Percentiles rank a stretch among this genome's conserved stretches.
These are phyloP conservation scores for Babesia bovis DNA, from an alignment of 169 alveolate genomes.

Conservation along the genomic window DNA sequence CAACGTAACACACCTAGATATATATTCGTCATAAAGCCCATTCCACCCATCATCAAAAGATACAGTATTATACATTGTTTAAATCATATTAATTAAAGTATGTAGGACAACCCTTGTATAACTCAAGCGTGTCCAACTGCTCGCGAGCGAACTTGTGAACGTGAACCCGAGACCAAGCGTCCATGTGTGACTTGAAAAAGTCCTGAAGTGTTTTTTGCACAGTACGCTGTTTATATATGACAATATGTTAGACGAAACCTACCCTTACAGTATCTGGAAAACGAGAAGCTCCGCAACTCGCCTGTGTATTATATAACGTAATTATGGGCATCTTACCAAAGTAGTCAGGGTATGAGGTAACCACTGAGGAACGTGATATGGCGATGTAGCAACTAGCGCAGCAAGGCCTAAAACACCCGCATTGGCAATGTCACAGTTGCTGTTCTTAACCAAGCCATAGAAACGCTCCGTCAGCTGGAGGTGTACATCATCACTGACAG, in stretches of 20 bases:
- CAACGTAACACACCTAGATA: slow-evolving; percentile 28
- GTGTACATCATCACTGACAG: slow-evolving; percentile 28
- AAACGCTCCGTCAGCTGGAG: slow-evolving; percentile 33
- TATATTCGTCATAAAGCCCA: slow-evolving; percentile 20
- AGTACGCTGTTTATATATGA: background rate
- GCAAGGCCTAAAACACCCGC: slow-evolving; percentile 55
- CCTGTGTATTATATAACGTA: slow-evolving; percentile 8
- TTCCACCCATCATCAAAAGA: slow-evolving; percentile 61
- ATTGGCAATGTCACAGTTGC: background rate
- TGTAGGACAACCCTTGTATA: slow-evolving; percentile 75
- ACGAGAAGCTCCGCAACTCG: slow-evolving; percentile 49
- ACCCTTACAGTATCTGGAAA: slow-evolving; percentile 46
- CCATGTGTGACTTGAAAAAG: slow-evolving; percentile 75
- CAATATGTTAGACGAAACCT: background rate
- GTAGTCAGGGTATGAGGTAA: slow-evolving; percentile 47
- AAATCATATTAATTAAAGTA: slow-evolving; percentile 63
- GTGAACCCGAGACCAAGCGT: slow-evolving; percentile 74
- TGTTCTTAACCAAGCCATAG: slow-evolving; percentile 12
- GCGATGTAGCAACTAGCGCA: slow-evolving; percentile 46
- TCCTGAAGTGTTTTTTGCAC: slow-evolving; percentile 68
- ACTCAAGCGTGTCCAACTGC: slow-evolving; percentile 74
- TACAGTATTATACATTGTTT: background rate
- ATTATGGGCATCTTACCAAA: slow-evolving; percentile 22
- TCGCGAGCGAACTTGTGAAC: slow-evolving; percentile 63
- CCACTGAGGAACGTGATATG: slow-evolving; percentile 64